Conservation (phyloP, 2,329 filamentous ascomycete species). For the Phialocephala subalpina region DNA sequence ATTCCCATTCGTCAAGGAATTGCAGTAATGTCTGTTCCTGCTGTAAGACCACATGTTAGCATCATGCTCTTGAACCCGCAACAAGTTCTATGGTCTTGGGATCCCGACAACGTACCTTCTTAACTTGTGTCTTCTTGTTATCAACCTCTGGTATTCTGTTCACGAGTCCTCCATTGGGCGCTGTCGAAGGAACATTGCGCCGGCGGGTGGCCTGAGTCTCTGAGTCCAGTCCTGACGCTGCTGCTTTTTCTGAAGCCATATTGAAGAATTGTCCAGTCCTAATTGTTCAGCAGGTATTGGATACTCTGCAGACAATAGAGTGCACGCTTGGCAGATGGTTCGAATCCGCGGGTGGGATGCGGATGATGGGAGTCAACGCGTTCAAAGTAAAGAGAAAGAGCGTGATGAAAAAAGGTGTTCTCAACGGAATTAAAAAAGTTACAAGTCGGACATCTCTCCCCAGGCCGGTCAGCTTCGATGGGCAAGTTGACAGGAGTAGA, state of each 20-base stretch:
- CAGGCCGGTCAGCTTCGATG: conserved; percentile 28
- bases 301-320: conserved; percentile 4
- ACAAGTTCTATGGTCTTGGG: not conserved
- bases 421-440: conserved; percentile 34
- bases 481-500: conserved; percentile 24
- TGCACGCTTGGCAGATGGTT: conserved; percentile 9
- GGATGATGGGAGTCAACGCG: conserved; percentile 30
- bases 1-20: conserved; percentile 70
- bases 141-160: conserved; percentile 51
- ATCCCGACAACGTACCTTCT: conserved; percentile 56
- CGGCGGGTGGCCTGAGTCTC: conserved; percentile 63
- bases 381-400: conserved; percentile 14
- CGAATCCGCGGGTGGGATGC: conserved; percentile 3
- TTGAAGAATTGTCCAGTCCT: conserved; percentile 20
- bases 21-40: conserved; percentile 66
- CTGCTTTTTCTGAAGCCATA: conserved; percentile 54
- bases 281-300: conserved; percentile 5
- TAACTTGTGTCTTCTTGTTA: conserved; percentile 65
- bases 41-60: conserved; percentile 39
- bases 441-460: conserved; percentile 42
- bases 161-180: conserved; percentile 47
- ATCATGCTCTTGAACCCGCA: conserved; percentile 4
- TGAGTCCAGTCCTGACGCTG: conserved; percentile 66
- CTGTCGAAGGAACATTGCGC: conserved; percentile 57
- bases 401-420: conserved; percentile 28